Base-by-base conservation (phyloP, 768 basidiomycete species). In the Agaricus subrufescens region DNA sequence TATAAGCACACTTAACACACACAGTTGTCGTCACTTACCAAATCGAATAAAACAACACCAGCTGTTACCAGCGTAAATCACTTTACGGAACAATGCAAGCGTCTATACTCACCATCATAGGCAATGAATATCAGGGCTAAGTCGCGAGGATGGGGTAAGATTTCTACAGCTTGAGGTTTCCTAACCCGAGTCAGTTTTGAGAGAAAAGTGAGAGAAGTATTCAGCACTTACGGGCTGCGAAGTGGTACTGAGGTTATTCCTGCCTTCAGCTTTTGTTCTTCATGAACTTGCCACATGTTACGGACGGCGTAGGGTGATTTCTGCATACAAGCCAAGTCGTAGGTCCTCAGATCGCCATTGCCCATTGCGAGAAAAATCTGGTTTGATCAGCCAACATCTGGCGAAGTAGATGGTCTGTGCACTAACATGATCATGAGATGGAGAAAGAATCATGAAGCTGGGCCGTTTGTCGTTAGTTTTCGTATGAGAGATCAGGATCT, bases 201-300 rank as follows among this genome's bases (percentile, higher is more conserved):
- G 49, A 46, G 38, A n/a, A 8, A 34, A 11, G 45, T 52, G 42
- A 29, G n/a, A 39, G 6, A 38, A 14, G 14, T 38, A 23, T 3
- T 52, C 37, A 39, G 6, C 27, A 53, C 48, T 58, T 64, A 82
- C 80, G 73, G 72, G 40, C 64, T 66, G 50, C 59, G 62, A 43
- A 53, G 63, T 23, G 62, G 58, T 61, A 52, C 69, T 23, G 43
- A 15, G 15, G 47, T 74, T 67, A 71, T 71, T 26, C 75, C 77
- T 49, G 68, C 73, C 0, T 72, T 66, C 46, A 66, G 62, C 64
- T 74, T 68, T 71, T 80, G 80, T 57, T 86, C 79, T 66, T 89
- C 84, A 61, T 90, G 85, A 30, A 82, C 61, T 23, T 73, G 75
- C 94, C 92, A 95, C 62, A 87, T 72, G 63, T 93, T 92, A 2